Base-by-base conservation (phyloP, 2,329 filamentous ascomycete species). In the Nothopassalora personata region DNA sequence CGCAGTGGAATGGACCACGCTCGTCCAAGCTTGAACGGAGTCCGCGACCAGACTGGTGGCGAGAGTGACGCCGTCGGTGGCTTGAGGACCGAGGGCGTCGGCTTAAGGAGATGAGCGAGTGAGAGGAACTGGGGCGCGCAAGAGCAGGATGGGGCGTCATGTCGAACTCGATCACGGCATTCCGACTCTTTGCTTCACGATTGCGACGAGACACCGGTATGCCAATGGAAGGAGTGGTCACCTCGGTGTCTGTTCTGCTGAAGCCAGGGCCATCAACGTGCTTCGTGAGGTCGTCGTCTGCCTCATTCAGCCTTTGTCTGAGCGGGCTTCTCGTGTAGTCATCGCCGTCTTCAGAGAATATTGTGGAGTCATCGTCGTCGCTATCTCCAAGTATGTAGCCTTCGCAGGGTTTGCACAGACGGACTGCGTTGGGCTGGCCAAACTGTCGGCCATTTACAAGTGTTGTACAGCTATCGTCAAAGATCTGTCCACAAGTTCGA, bases 401-500 rank as follows among this genome's bases (percentile, higher is more conserved):
- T 66, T 97, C 86, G 68, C 94, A 99, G 23, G 90, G 90, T 68
- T 92, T 96, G 77, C 94, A 99, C 11, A 99, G 90, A 59, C 93
- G 84, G 46, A 99, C 80, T 13, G 86, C 90, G 6, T 91, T 89
- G 51, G 86, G 84, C 53, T 97, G 91, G 15, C 91, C 92, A 72
- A 99, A 97, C 53, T 87, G 86, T 63, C 89, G 84, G 5, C 93
- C 94, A 5, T 91, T 84, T 27, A 97, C 90, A n/a, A 93, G 86
- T 5, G 89, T 89, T 0, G 93, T 99, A 75, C 94, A 99, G 73
- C 95, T 96, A 4, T 90, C 90, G 73, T 97, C 94, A 70, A 99
- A 99, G 48, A 99, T 99, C 70, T 96, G 96, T n/a, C 94, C 94
- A 71, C 94, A 99, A 0, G 84, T 89, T 61, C 95, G 86, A 73